Percentiles rank a stretch among this genome's conserved stretches.
These are phyloP conservation scores for Phytophthora multivora DNA, from an alignment of 352 stramenopile genomes.

Conservation along the genomic window DNA sequence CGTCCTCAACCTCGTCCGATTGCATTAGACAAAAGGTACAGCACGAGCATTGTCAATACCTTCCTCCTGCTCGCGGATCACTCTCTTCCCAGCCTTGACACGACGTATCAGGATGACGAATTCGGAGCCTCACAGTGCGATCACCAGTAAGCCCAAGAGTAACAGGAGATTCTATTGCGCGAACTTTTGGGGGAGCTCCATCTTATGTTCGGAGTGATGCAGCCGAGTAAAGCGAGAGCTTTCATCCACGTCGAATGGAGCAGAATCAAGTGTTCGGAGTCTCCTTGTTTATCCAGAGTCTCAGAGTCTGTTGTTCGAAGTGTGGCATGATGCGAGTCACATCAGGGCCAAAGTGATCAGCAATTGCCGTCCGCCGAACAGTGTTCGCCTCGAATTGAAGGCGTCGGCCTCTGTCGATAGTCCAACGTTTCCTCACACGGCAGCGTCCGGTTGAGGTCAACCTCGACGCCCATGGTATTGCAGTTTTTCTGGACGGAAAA, in stretches of 20 bases:
- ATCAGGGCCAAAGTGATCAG: too few relatives aligned
- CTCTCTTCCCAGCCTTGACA: background rate
- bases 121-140: background rate
- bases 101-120: slow-evolving; percentile 7
- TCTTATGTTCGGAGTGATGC: too few relatives aligned
- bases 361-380: background rate
- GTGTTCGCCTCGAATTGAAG: background rate
- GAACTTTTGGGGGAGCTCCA: too few relatives aligned
- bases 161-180: too few relatives aligned
- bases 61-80: background rate
- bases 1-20: background rate
- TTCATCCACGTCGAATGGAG: too few relatives aligned
- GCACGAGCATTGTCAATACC: background rate
- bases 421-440: background rate
- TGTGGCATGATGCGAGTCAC: too few relatives aligned
- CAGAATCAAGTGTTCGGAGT: too few relatives aligned
- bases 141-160: background rate
- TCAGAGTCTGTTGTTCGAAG: too few relatives aligned
- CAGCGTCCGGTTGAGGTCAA: slow-evolving; percentile 1
- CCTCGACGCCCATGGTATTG: slow-evolving; percentile 10
- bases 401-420: background rate
- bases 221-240: too few relatives aligned
- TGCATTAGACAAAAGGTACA: background rate
- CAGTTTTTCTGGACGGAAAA: slow-evolving; percentile 7
- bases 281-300: too few relatives aligned